phyloP scores from a whole-genome alignment of 2,329 filamentous ascomycete genomes.

The Exophiala calicioides region DNA sequence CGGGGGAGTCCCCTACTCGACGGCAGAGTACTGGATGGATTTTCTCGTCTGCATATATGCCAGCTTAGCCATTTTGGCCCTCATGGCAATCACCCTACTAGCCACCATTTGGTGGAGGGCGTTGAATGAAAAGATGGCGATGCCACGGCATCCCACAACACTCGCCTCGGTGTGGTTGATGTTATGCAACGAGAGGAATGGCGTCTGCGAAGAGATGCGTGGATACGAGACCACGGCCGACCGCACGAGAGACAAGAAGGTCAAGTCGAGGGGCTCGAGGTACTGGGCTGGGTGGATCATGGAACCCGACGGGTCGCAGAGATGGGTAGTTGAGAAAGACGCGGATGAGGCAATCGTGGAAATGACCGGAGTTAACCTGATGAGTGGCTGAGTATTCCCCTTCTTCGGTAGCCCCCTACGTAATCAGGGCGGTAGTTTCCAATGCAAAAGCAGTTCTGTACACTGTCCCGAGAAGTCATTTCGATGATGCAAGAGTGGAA shows the following conservation, averaged over 20 bases:
- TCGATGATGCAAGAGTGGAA: no score
- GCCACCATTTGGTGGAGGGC: slow-evolving; percentile 20
- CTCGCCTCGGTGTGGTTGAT: slow-evolving; percentile 19
- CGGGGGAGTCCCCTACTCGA: slow-evolving; percentile 19
- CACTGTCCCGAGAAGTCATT: no score
- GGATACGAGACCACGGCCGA: slow-evolving; percentile 5
- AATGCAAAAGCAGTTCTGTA: no score
- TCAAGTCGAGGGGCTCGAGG: slow-evolving; percentile 2
- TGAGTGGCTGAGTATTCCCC: no score
- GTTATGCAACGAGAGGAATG: slow-evolving; percentile 17
- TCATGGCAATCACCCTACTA: slow-evolving; percentile 14
- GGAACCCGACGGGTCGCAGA: slow-evolving; percentile 6
- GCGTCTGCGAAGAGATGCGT: slow-evolving; percentile 7
- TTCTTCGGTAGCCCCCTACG: no score
- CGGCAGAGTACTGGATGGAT: slow-evolving; percentile 16
- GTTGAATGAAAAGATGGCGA: slow-evolving; percentile 9
- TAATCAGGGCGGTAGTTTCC: no score
- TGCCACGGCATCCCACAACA: slow-evolving; percentile 20
- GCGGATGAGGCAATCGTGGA: no score
- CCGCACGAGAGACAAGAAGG: slow-evolving; percentile 1
- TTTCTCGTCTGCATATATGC: slow-evolving; percentile 15
- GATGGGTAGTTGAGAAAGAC: slow-evolving; percentile 13
- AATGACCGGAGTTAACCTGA: no score
- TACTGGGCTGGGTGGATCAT: slow-evolving; percentile 17
- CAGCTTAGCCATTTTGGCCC: slow-evolving; percentile 15